Evolutionary conservation across 164 flowering plant species (phyloP), one percentile per base, ranked within the genome.

Genomic region (Vitis labrusca): DNA sequence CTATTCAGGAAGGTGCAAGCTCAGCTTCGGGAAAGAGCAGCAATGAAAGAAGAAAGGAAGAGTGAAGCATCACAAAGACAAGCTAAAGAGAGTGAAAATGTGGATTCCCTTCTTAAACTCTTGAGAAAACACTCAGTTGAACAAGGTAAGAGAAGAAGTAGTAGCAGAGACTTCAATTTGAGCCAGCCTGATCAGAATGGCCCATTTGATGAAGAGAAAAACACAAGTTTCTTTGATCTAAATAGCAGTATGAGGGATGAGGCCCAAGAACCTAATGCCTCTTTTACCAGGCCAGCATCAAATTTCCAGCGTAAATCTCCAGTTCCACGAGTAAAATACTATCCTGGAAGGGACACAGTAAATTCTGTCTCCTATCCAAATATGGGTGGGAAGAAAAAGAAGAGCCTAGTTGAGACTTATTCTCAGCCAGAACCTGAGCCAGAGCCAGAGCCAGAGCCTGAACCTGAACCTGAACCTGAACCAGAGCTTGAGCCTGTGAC

Each of bases 1-100:
- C 80, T 94, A 11, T 94, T 92, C 80, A 74, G 88, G 61, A 91
- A 91, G 80, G 91, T 94, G 61, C 95, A 94, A 76, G 91, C 85
- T 15, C 91, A 89, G 74, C 96, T 92, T 55, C 88, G 93, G 44
- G 92, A 90, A 79, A 78, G 94, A 71, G 88, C 95, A 49, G 91
- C 91, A n/a, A 61, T 74, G 27, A 91, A 86, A 80, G 94, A 88
- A 78, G 91, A 82, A 50, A 89, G 84, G 80, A 89, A 80, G 82
- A 73, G 60, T 56, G 93, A 88, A 77, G 73, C 85, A 29, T 48
- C 77, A 13, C 77, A 82, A 74, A 93, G 81, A 74, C 78, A 83
- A 57, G 80, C 82, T 37, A 85, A 76, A 79, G 89, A 85, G 74
- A 86, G 79, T 72, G 97, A 86, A 65, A 88, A 95, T n/a, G 97